Evolutionary conservation across 176 grass and related monocot species (phyloP).

Genomic region (Neostapfia colusana): DNA sequence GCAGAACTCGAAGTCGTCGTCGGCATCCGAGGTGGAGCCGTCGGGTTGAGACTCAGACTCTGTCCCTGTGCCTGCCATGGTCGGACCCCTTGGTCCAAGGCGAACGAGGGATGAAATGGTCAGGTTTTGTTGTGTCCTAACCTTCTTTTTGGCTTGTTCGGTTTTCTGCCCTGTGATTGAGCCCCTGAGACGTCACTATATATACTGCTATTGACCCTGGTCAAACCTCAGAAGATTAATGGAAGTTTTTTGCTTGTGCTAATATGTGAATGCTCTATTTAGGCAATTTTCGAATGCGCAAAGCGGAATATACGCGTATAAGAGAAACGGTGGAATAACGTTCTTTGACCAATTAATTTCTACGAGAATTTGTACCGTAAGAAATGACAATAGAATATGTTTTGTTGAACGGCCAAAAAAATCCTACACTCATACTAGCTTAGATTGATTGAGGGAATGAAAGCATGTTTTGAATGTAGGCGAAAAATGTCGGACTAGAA

Average conservation of each 20-base stretch:
- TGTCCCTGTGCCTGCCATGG: constrained; percentile 26
- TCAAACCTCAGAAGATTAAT: constrained; percentile 2
- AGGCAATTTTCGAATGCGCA: neutral
- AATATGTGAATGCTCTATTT: neutral
- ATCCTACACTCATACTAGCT: neutral
- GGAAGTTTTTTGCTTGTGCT: neutral
- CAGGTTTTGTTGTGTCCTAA: constrained; percentile 24
- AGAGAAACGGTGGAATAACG: neutral
- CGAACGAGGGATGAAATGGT: constrained; percentile 21
- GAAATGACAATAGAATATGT: neutral
- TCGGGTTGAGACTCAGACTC: constrained; percentile 22
- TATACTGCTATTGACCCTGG: neutral
- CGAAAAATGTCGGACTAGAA: neutral
- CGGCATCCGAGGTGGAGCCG: neutral
- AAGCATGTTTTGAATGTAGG: neutral
- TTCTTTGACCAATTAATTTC: neutral
- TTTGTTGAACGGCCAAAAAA: neutral
- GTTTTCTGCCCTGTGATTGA: constrained; percentile 18
- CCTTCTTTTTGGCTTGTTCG: constrained; percentile 43
- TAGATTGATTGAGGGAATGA: neutral
- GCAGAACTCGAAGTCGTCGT: constrained; percentile 66
- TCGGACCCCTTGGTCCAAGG: constrained; percentile 21
- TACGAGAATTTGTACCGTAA: neutral
- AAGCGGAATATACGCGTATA: neutral
- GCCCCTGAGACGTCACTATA: constrained; percentile 14